A percentile compares a stretch with the other conserved stretches of the same genome.
phyloP scores from a whole-genome alignment of 805 yeast species.

The Wickerhamomyces kurtzmanii region DNA sequence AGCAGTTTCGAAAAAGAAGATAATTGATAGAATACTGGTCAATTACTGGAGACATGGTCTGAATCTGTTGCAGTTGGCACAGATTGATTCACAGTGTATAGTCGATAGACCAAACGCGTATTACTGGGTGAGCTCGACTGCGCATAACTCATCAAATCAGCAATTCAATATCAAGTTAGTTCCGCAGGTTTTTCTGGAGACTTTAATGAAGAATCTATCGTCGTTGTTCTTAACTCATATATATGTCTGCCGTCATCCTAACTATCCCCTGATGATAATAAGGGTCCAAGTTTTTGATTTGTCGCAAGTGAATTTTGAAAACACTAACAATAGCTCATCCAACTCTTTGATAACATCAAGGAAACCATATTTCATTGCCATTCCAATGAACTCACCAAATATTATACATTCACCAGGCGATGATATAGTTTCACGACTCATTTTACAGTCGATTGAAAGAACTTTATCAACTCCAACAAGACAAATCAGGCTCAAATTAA shows the following conservation, averaged over 20 bases:
- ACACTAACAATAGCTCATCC: conserved; percentile 6
- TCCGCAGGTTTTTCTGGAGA: conserved; percentile 40
- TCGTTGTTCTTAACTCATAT: conserved; percentile 51
- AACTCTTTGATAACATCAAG: conserved; percentile 43
- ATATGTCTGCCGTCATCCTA: conserved; percentile 58
- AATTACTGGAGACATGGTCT: conserved; percentile 48
- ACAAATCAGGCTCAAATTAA: conserved; percentile 28
- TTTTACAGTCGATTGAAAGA: conserved; percentile 51
- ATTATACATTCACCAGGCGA: conserved; percentile 44
- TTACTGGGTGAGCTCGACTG: conserved; percentile 25
- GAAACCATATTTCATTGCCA: conserved; percentile 54
- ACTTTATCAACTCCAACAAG: conserved; percentile 36
- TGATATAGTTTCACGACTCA: conserved; percentile 38
- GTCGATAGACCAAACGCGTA: conserved; percentile 42
- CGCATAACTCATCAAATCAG: no score
- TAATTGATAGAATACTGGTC: conserved; percentile 34
- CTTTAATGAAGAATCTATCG: conserved; percentile 36
- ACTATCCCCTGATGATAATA: conserved; percentile 46
- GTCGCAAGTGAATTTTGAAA: conserved; percentile 12
- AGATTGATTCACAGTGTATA: conserved; percentile 55
- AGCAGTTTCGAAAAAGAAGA: conserved; percentile 17
- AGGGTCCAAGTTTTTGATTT: conserved; percentile 63
- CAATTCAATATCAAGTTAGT: no score
- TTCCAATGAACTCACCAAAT: conserved; percentile 60
- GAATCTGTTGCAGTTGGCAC: conserved; percentile 58